Base-by-base conservation (phyloP, 2,329 filamentous ascomycete species). In the Penicillium hordei region DNA sequence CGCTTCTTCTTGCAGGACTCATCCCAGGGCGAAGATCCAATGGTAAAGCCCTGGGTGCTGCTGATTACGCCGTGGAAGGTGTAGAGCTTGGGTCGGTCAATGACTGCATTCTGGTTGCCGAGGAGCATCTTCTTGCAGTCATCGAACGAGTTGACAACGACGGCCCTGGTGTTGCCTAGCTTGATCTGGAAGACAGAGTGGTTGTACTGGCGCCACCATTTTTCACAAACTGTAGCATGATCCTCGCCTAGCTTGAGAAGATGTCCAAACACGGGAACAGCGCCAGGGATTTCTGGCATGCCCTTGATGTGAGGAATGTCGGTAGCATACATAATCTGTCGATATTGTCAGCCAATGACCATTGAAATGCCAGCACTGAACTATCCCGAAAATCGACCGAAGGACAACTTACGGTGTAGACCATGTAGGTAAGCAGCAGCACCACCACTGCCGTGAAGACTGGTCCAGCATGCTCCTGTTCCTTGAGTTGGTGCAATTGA, bases 11-110 rank as follows among this genome's bases (percentile, higher is more conserved):
- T 91, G 72, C 87, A 89, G 1, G 85, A 89, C 33, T 89, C 87
- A 53, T 91, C 87, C 86, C 89, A 92, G 0, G 89, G 89, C 0
- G 87, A 90, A 0, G 89, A 90, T 0, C 89, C 89, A 52, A 93
- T 91, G 0, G 89, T 91, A 71, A 90, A 88, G 10, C 88, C 89
- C 62, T 90, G 86, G 0, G 87, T 89, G 10, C 81, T 83, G 15
- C 87, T 89, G 8, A 91, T 86, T 1, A 91, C 85, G 0, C 83
- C 87, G 70, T 91, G 89, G 68, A 91, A 91, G 0, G 89, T 91
- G 72, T 91, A 88, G 17, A 90, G 82, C 33, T 79, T 89, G 0
- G 89, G 89, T 1, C 89, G 83, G 5, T 88, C 89, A 65, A 91
- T 90, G 58, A 91, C 76, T 0, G 88, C 83, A 1, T 87, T 88